Base-by-base conservation (phyloP, 1,139 yeast genomes). In the Yamadazyma conglobata region DNA sequence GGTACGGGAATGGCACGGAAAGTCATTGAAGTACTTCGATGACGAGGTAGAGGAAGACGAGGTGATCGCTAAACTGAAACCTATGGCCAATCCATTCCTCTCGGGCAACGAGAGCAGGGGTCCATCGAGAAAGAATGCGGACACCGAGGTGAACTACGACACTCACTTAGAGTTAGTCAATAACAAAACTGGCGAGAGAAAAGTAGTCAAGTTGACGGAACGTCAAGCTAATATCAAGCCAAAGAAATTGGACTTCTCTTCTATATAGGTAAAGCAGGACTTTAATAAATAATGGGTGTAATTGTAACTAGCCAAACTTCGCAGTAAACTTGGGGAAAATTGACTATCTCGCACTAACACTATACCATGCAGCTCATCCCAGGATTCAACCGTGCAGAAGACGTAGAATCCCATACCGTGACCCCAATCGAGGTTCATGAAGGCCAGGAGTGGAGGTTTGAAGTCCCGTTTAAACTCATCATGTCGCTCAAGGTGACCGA, bases 371-470 rank as follows among this genome's bases (percentile, higher is more conserved):
- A 35, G 20, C 23, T 33, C 22, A 35, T 35, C 13, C 39, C 39
- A 13, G 39, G 39, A 10, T 35, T 35, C 15, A 28, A 28, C 22
- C 18, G 18, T n/a, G 24, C 28, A 10, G 31, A 35, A 9, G 31
- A 28, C 12, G 36, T 32, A 16, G 15, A 27, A 6, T 12, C 27
- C 2, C 25, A 31, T 9, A 22, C 31, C 26, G 18, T 24, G 9
- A 17, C 24, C 13, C 23, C 37, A 10, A 25, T 44, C 11, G 29
- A 25, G n/a, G n/a, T 44, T 6, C 22, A 28, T n/a, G 47, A 42
- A 22, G 41, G 40, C 13, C 60, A 73, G n/a, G 96, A 88, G 59
- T 89, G 96, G 96, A 66, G 95, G 37, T 72, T 87, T 37, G 95
- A 87, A 49, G 76, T 86, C 3, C 80, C 78, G 0, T 64, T 71